Evolutionary conservation across 23 red algal genomes (phyloP).

Genomic region (Agarophyton chilense): DNA sequence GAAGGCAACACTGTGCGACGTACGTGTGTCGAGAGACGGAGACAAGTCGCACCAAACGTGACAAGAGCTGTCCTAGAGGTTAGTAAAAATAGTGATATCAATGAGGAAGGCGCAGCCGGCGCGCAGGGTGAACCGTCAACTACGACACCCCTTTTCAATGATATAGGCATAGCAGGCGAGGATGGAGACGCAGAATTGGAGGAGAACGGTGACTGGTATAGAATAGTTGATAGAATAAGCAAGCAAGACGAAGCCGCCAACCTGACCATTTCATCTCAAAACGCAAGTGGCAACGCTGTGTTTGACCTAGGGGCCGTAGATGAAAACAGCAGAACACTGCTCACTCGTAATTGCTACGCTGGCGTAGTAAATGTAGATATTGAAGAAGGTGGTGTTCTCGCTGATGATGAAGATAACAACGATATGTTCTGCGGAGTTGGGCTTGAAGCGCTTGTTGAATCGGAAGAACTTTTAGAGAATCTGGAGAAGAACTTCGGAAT

Average conservation of each 20-base stretch:
- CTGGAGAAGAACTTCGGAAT: conserved; percentile 33
- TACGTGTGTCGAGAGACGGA: not conserved
- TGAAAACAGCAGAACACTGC: conserved; percentile 27
- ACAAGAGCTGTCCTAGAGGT: conserved; percentile 1
- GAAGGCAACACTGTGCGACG: not conserved
- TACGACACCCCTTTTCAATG: not conserved
- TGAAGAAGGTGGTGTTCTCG: conserved; percentile 58
- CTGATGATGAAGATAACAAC: conserved; percentile 57
- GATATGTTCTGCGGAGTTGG: conserved; percentile 72
- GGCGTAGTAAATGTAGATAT: conserved; percentile 59
- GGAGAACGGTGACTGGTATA: conserved; percentile 4
- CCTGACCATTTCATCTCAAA: not conserved
- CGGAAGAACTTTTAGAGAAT: conserved; percentile 43
- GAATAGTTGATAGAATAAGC: not conserved
- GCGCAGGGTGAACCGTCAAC: not conserved
- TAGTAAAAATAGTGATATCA: not conserved
- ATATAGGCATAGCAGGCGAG: not conserved
- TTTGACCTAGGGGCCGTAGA: conserved; percentile 54
- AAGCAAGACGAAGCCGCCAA: conserved; percentile 1
- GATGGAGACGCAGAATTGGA: not conserved
- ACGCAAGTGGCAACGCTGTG: not conserved
- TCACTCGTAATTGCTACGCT: conserved; percentile 31
- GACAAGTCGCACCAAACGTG: not conserved
- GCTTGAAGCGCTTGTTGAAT: conserved; percentile 67
- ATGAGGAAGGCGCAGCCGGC: not conserved